A percentile compares a stretch with the other conserved stretches of the same genome.
Conservation (phyloP, 371 early-diverging fungal genomes). For the Syncephalastrum racemosum region DNA sequence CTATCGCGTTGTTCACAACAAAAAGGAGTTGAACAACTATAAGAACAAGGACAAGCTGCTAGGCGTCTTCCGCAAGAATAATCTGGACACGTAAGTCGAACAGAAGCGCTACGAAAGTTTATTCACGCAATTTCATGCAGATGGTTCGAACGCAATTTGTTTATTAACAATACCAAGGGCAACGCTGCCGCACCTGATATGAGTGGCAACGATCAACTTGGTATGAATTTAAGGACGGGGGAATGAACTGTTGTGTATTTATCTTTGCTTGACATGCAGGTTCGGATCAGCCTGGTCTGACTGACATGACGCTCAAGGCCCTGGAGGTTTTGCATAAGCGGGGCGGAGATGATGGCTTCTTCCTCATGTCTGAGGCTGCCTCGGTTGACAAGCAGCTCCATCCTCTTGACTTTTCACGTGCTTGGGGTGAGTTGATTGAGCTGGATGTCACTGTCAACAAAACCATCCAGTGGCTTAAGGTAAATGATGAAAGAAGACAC, state of each 20-base stretch:
- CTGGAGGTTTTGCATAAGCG: slow-evolving; percentile 60
- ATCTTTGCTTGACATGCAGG: slow-evolving; percentile 6
- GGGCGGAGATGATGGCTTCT: slow-evolving; percentile 69
- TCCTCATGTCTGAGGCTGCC: slow-evolving; percentile 78
- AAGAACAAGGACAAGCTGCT: slow-evolving; percentile 56
- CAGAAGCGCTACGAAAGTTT: not conserved
- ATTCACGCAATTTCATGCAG: slow-evolving; percentile 1
- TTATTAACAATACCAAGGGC: slow-evolving; percentile 52
- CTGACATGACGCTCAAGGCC: slow-evolving; percentile 71
- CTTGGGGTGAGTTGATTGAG: slow-evolving; percentile 70
- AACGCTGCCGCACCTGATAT: slow-evolving; percentile 51
- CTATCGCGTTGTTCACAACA: slow-evolving; percentile 62
- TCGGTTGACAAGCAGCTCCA: slow-evolving; percentile 75
- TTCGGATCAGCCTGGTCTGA: slow-evolving; percentile 65
- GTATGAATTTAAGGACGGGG: too few relatives aligned
- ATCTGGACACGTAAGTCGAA: slow-evolving; percentile 58
- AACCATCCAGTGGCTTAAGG: slow-evolving; percentile 60
- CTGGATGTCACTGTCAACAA: slow-evolving; percentile 68
- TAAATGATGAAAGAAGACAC: slow-evolving; percentile 6
- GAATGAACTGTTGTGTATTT: too few relatives aligned
- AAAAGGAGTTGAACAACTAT: slow-evolving; percentile 51
- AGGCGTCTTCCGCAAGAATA: slow-evolving; percentile 65
- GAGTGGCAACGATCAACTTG: slow-evolving; percentile 49
- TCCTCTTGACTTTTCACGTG: slow-evolving; percentile 72
- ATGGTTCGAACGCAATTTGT: slow-evolving; percentile 72